These are phyloP conservation scores for Cryoendolithus antarcticus DNA, from an alignment of 2,329 filamentous ascomycete genomes.

Conservation along the genomic window DNA sequence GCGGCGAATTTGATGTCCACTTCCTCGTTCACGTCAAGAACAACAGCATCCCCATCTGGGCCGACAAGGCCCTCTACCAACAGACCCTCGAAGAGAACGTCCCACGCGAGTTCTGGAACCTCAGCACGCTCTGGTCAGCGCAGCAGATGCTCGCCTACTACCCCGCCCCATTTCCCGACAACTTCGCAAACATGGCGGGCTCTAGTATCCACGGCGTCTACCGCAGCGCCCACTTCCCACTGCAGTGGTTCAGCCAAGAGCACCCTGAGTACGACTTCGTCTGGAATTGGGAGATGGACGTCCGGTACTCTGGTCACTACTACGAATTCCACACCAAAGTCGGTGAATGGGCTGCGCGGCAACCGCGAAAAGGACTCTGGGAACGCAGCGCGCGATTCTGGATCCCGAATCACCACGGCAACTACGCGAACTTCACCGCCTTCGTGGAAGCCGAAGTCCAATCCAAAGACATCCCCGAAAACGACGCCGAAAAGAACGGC, in stretches of 20 bases:
- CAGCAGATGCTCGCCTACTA: conserved; percentile 87
- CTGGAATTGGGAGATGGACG: conserved; percentile 90
- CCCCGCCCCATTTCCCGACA: conserved; percentile 71
- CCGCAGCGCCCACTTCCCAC: conserved; percentile 44
- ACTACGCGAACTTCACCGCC: conserved; percentile 55
- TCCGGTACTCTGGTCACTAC: conserved; percentile 67
- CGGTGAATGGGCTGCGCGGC: conserved; percentile 49
- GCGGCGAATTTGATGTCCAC: conserved; percentile 77
- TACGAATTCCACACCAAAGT: conserved; percentile 66
- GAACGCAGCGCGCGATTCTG: conserved; percentile 63
- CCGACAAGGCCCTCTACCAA: conserved; percentile 56
- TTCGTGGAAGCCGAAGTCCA: conserved; percentile 47
- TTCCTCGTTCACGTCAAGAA: conserved; percentile 79
- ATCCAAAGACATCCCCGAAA: conserved; percentile 35
- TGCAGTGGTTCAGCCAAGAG: conserved; percentile 40
- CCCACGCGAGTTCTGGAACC: conserved; percentile 73
- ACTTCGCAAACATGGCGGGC: conserved; percentile 48
- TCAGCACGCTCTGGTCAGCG: conserved; percentile 88
- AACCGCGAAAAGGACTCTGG: conserved; percentile 62
- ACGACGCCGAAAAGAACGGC: conserved; percentile 37
- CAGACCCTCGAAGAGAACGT: conserved; percentile 55
- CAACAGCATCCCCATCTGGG: conserved; percentile 62
- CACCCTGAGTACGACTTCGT: conserved; percentile 40
- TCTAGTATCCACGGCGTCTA: conserved; percentile 79
- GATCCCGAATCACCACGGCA: conserved; percentile 55